Conservation (phyloP, 805 yeast species). For the Saccharomycopsis malanga region DNA sequence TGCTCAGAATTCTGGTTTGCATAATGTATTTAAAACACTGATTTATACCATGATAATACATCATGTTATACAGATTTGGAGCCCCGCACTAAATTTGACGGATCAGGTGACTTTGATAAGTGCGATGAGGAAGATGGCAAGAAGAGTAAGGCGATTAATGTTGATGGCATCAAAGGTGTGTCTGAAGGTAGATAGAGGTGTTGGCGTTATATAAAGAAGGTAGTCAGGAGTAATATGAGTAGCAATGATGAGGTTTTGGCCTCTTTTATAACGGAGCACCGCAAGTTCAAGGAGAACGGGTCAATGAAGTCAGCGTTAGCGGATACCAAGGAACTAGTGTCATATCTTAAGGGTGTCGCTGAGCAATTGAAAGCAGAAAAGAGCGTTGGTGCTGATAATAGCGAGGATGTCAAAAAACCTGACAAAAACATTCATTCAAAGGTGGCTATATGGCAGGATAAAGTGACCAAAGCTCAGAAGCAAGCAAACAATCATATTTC, state of each 20-base stretch:
- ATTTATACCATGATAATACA: too few species aligned
- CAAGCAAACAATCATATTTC: conserved; percentile 6
- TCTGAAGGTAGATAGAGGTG: too few species aligned
- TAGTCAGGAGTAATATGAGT: too few species aligned
- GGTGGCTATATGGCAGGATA: conserved; percentile 12
- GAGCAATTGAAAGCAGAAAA: neutral
- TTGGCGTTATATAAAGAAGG: too few species aligned
- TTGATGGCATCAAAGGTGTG: too few species aligned
- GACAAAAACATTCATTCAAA: neutral
- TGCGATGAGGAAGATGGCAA: too few species aligned
- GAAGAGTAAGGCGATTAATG: too few species aligned
- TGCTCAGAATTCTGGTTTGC: too few species aligned
- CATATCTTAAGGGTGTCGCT: neutral
- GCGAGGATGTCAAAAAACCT: neutral
- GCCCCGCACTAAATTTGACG: too few species aligned
- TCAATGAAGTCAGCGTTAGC: conserved; percentile 2
- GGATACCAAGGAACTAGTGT: conserved; percentile 2
- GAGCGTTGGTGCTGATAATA: neutral
- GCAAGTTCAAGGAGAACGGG: conserved; percentile 1
- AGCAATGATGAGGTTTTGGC: neutral
- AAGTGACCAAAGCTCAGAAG: conserved; percentile 9
- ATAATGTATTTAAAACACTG: too few species aligned
- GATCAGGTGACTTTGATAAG: too few species aligned
- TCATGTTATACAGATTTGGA: too few species aligned
- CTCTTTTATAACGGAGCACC: conserved; percentile 1